These are phyloP conservation scores for Mycena sanguinolenta DNA, from an alignment of 768 basidiomycete species.

Conservation along the genomic window DNA sequence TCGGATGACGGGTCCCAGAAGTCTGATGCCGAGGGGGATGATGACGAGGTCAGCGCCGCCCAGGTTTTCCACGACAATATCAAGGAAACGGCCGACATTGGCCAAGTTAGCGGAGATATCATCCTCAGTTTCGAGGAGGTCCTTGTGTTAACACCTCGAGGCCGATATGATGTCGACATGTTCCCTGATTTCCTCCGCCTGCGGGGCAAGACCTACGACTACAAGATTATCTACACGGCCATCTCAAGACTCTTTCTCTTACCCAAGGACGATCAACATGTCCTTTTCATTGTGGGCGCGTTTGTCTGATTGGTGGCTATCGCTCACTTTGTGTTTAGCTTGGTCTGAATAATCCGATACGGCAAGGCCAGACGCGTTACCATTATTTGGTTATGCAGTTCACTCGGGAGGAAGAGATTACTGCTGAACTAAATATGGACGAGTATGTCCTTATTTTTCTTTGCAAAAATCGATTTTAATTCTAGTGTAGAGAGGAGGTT, in stretches of 20 bases:
- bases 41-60: conserved; percentile 89
- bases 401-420: conserved; percentile 96
- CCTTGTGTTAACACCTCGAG: conserved; percentile 94
- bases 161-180: conserved; percentile 98
- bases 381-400: conserved; percentile 99
- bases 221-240: conserved; percentile 93
- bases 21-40: conserved; percentile 78
- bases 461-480: not conserved
- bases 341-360: conserved; percentile 91
- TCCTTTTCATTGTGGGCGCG: conserved; percentile 90
- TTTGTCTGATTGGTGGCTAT: not conserved
- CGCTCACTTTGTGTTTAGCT: conserved; percentile 62
- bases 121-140: conserved; percentile 97
- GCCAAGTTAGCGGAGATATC: conserved; percentile 90
- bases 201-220: conserved; percentile 99
- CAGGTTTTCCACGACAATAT: conserved; percentile 97
- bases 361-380: conserved; percentile 98
- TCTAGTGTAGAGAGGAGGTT: conserved; percentile 73
- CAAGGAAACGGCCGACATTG: conserved; percentile 96
- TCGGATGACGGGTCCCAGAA: conserved; percentile 84
- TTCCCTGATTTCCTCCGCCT: conserved; percentile 94
- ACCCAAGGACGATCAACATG: conserved; percentile 96
- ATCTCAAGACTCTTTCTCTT: conserved; percentile 92
- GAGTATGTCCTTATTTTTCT: conserved; percentile 72
- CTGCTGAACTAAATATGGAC: conserved; percentile 91